Base-by-base conservation (phyloP, 2,329 filamentous ascomycete species). In the Ascochyta fabae region DNA sequence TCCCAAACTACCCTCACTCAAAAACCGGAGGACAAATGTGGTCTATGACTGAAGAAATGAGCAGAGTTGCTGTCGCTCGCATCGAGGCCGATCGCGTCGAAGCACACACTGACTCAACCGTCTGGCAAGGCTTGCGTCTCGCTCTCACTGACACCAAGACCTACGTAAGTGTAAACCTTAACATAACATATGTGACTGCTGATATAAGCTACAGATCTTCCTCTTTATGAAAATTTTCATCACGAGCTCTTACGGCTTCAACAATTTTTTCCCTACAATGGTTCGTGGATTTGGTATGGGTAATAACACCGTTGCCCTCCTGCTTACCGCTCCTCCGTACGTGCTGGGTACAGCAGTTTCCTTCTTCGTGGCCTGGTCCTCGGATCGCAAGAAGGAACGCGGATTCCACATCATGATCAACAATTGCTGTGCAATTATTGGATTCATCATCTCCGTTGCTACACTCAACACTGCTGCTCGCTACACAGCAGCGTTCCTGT, bases 1-100 rank as follows among this genome's bases (percentile, higher is more conserved):
- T 82, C 2, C 79, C 79, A 1, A 79, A 82, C 59, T 82, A 79
- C 48, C 80, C 80, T 8, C 48, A 53, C 31, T 48, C 50, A 3
- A 48, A 33, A 4, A 48, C 43, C 19, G 50, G 50, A 24, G 43
- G 50, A 27, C 42, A 45, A 15, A 47, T 44, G 38, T 53, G 50
- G 50, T 42, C 38, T 7, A 42, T 53, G 50, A 53, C 50, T 13
- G 50, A 41, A 26, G 50, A 53, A 4, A 48, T 47, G 44, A 36
- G 50, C 7, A 48, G n/a, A 9, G 31, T 53, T 19, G 50, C 50
- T 24, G 43, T 42, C 5, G 23, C 36, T 36, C 43, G 66, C 16
- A 55, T 48, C n/a, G 19, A 53, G 39, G 42, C 47, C 16, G 53
- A 60, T 35, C 53, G 58, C 9, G 58, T 58, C 7, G 56, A 59